These are phyloP conservation scores for Sugiyamaella mastotermitis DNA, from an alignment of 805 yeast genomes.

Conservation along the genomic window DNA sequence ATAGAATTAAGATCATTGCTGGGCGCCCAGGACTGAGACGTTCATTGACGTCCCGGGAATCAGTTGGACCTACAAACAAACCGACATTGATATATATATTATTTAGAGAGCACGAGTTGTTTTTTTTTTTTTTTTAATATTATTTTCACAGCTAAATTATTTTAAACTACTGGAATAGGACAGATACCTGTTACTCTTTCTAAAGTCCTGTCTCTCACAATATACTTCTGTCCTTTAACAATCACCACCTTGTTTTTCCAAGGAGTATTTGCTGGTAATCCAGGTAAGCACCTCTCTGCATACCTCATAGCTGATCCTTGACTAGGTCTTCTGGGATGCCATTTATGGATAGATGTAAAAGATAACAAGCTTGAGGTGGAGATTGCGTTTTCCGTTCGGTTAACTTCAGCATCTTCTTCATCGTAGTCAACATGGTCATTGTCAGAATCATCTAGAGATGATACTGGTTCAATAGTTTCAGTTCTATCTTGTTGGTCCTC, in stretches of 20 bases:
- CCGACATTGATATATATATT: too few species aligned
- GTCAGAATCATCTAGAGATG: too few species aligned
- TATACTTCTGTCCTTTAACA: conserved; percentile 17
- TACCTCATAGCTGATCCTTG: conserved; percentile 14
- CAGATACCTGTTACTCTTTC: too few species aligned
- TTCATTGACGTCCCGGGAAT: conserved; percentile 30
- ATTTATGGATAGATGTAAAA: conserved; percentile 13
- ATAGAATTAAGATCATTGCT: conserved; percentile 26
- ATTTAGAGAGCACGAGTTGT: too few species aligned
- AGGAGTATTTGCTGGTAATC: conserved; percentile 18
- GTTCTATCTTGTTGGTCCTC: too few species aligned
- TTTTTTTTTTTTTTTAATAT: too few species aligned
- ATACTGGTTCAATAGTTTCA: too few species aligned
- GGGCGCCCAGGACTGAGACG: conserved; percentile 31
- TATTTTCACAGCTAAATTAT: too few species aligned
- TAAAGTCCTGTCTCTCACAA: conserved; percentile 15
- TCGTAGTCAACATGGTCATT: conserved; percentile 10
- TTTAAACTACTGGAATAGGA: too few species aligned
- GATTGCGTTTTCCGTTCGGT: conserved; percentile 3
- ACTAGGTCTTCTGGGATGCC: conserved; percentile 14
- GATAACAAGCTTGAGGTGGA: neutral
- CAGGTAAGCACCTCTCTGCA: conserved; percentile 21
- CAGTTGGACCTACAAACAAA: conserved; percentile 28
- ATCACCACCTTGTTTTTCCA: conserved; percentile 22
- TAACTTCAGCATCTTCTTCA: conserved; percentile 11